Evolutionary conservation across 2,329 filamentous ascomycete genomes (phyloP), one percentile per base, ranked within the genome.

Genomic region (Fusarium sambucinum): DNA sequence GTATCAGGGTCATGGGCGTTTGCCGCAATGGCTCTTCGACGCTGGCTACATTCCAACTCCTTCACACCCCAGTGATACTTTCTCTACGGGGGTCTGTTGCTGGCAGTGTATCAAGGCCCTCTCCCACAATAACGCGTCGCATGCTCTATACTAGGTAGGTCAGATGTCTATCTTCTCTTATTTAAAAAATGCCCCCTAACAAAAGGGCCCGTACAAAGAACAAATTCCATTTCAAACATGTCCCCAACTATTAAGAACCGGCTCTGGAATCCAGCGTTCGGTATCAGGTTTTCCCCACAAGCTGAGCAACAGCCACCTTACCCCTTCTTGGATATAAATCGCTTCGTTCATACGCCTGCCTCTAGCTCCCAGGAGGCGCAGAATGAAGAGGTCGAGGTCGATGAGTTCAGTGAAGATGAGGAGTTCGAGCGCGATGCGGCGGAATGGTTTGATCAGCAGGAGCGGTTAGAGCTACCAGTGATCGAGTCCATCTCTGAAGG

Each of bases 281-380:
- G 76, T 25, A 75, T 80, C 51, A 73, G 76, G 8, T 79, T 79
- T 64, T 68, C 73, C 1, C 62, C 74, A 14, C 68, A 63, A 47
- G 30, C 62, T 30, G 48, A 65, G 40, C 42, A 59, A n/a, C 45
- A 67, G 44, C 55, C 66, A 4, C 30, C 72, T 3, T 79, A 77
- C 59, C 76, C 75, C 16, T 52, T 59, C 29, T 51, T 77, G 35
- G 71, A 76, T 30, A 45, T 70, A 40, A 47, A 69, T 50, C 74
- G 75, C 19, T 76, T 75, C 29, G n/a, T 76, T 10, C 72, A 76
- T 27, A 64, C 67, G 40, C 42, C 68, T 30, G 37, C 25, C 25
- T 45, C 40, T 19, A 33, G 33, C 21, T 30, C 23, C 17, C 53
- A 42, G 19, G 37, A 23, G 16, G 17, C 40, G 8, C 55, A 13